Base-by-base conservation (phyloP, 371 early-diverging fungal genomes). In the Coemansia sp. region DNA sequence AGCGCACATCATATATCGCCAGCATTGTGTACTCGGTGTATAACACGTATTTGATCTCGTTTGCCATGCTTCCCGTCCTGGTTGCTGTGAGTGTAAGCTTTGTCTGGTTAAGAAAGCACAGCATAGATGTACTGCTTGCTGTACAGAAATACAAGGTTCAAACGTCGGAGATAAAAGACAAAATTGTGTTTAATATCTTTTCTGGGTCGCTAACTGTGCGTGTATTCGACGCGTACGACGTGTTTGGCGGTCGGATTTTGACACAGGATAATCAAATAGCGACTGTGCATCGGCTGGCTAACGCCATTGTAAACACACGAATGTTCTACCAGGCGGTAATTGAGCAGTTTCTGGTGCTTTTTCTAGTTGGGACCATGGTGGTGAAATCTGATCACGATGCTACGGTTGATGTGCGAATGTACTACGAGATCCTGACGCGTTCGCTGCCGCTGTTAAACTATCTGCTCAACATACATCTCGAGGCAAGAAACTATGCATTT, bases 401-500 rank as follows among this genome's bases (percentile, higher is more conserved):
- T 60, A 42, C 51, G 8, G 64, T 39, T 7, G 30, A 5, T 16
- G 50, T 59, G 57, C 75, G 30, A 39, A 59, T 37, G 33, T 85
- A 44, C 65, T 59, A 86, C 20, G 62, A 84, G 57, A 68, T 84
- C 2, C 79, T 81, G 66, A 59, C 65, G 23, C 79, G 81, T 51
- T 67, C 83, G 58, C 60, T 84, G 47, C 69, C 75, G 68, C 60
- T 85, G 67, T 53, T 77, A 51, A 66, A 82, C 69, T 65, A 78
- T 59, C 74, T 86, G 70, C 68, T 81, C 18, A 71, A 72, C 7
- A 75, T 86, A 26, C 80, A 81, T 40, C 78, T 71, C 16, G 83
- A 86, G 69, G 78, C 84, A 65, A 86, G 82, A 52, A 91, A 92
- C 74, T 82, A 84, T 9, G 79, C 84, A 8, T 65, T 87, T 14